Evolutionary conservation across 1,139 yeast species (phyloP), one percentile per base, ranked within the genome.

Genomic region (Saccharomyces hybrid): DNA sequence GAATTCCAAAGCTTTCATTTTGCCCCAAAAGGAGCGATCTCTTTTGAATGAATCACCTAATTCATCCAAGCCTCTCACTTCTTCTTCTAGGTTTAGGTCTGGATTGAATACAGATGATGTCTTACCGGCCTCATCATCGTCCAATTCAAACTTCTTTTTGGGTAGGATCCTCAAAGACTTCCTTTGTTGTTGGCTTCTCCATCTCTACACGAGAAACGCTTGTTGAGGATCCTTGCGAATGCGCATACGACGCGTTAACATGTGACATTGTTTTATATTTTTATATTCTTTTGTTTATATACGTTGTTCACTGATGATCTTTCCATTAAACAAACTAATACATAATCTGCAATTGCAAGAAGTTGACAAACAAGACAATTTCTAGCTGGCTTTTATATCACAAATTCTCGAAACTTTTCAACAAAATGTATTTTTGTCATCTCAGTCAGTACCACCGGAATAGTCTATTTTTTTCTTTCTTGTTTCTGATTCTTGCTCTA

Each of bases 21-120:
- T 59, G 44, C 58, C 60, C 55, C 61, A 60, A 52, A 57, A 57
- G 1, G 65, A 55, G 53, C 63, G 60, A 19, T 59, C 53, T 1
- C 52, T 48, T 52, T 63, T 62, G 57, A 58, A 62, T 4, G 59
- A 49, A n/a, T 57, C 53, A 2, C 67, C 64, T 4, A 55, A 53
- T 24, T 60, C 51, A 47, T 66, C 64, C 29, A 64, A 55, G 42
- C 61, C 63, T 29, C 55, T 63, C n/a, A 64, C 48, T 47, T 64
- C 67, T 27, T 55, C 51, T 26, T 60, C 62, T 44, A n/a, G 42
- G 16, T 54, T 54, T 24, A 54, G 16, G 27, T 44, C 49, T 19
- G 26, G 16, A 21, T 54, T 49, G 52, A 54, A 46, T 24, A 47
- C 9, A 24, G 21, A 28, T 3, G 54, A 48, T 7, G 34, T 38